A percentile compares a stretch with the other conserved stretches of the same genome.
These are phyloP conservation scores for Russula emetica DNA, from an alignment of 768 basidiomycete genomes.

Conservation along the genomic window DNA sequence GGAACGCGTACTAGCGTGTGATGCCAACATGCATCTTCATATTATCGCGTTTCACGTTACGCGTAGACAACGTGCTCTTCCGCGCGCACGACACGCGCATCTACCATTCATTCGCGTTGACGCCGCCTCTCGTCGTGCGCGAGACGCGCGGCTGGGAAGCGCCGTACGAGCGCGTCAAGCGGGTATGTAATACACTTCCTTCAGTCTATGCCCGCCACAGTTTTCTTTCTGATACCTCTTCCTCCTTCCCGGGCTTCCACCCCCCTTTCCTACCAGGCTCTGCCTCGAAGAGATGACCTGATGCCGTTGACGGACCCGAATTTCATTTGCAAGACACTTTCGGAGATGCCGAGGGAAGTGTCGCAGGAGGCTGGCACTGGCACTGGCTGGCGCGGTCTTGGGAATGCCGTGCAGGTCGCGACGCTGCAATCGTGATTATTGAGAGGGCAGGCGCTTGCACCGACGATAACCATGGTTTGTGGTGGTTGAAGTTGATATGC, in stretches of 20 bases:
- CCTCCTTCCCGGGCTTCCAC: neutral
- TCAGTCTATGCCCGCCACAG: neutral
- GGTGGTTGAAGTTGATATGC: too few relatives aligned
- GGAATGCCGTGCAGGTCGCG: slow-evolving; percentile 56
- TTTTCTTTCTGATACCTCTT: neutral
- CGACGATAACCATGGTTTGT: neutral
- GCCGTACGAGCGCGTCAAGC: slow-evolving; percentile 73
- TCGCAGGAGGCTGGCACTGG: slow-evolving; percentile 61
- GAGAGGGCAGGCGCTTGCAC: neutral
- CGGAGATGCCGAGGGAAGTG: slow-evolving; percentile 53
- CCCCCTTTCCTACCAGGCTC: slow-evolving; percentile 40
- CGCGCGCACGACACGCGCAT: slow-evolving; percentile 83
- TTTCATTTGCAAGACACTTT: slow-evolving; percentile 71
- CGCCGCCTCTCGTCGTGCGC: slow-evolving; percentile 61
- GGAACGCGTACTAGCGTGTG: slow-evolving; percentile 59
- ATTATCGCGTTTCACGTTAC: slow-evolving; percentile 83
- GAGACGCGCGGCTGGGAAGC: slow-evolving; percentile 91
- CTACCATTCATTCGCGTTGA: slow-evolving; percentile 74
- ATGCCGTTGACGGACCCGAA: slow-evolving; percentile 83
- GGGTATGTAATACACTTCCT: slow-evolving; percentile 42
- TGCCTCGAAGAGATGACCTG: slow-evolving; percentile 73
- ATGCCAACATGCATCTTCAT: slow-evolving; percentile 96
- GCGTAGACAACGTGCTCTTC: slow-evolving; percentile 94
- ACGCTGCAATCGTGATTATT: slow-evolving; percentile 30
- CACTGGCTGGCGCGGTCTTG: slow-evolving; percentile 84